A percentile compares a stretch with the other conserved stretches of the same genome.
phyloP scores from a whole-genome alignment of 306 rosid genomes.

The Quercus variabilis region DNA sequence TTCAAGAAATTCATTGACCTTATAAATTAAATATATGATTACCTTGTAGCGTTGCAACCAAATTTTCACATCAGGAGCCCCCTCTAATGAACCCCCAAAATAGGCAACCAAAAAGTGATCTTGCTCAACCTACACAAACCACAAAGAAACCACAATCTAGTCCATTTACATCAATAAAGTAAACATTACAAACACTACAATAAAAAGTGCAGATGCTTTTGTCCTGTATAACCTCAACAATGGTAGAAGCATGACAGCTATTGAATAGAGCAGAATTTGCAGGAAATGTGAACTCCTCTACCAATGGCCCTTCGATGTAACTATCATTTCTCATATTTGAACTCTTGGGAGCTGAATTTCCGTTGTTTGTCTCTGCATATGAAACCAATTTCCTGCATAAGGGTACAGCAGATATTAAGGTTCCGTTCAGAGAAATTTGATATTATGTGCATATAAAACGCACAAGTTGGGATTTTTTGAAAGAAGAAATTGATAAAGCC shows the following conservation, averaged over 20 bases:
- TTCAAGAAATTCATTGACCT: not conserved
- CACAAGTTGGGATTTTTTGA: not conserved
- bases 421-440: not conserved
- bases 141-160: slow-evolving; percentile 10
- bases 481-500: not conserved
- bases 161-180: not conserved
- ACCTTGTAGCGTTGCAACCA: slow-evolving; percentile 85
- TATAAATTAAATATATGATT: not conserved
- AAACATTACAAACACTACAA: not conserved
- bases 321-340: slow-evolving; percentile 30
- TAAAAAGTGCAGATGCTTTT: not conserved
- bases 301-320: slow-evolving; percentile 41
- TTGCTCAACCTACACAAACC: slow-evolving; percentile 55
- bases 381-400: slow-evolving; percentile 42
- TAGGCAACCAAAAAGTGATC: slow-evolving; percentile 77
- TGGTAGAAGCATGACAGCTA: slow-evolving; percentile 90
- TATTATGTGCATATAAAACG: not conserved
- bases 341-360: slow-evolving; percentile 19
- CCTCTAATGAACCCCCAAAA: slow-evolving; percentile 76
- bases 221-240: slow-evolving; percentile 65
- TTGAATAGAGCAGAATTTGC: slow-evolving; percentile 65
- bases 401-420: not conserved
- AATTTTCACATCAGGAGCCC: slow-evolving; percentile 86
- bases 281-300: slow-evolving; percentile 64
- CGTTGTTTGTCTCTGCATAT: slow-evolving; percentile 6